Percentiles rank a stretch among this genome's conserved stretches.
Evolutionary conservation across 768 basidiomycete species (phyloP).

Genomic region (Suillus clintonianus): DNA sequence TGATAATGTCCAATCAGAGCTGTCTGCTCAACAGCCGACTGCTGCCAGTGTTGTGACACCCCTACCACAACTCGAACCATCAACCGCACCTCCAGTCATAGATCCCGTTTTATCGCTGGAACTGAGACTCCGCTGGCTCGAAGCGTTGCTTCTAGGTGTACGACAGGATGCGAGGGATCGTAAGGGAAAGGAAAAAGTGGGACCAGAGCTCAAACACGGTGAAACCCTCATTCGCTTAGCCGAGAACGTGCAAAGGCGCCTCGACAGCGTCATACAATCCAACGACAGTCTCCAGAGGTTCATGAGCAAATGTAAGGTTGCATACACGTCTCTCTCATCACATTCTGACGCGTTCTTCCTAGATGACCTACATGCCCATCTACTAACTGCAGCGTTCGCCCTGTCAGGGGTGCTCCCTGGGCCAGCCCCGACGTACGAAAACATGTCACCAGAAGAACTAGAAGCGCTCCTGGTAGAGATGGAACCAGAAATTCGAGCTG

Average conservation of each 20-base stretch:
- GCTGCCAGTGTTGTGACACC: background rate
- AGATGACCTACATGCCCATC: constrained; percentile 80
- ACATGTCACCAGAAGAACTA: constrained; percentile 67
- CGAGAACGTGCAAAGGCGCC: constrained; percentile 57
- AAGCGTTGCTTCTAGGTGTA: constrained; percentile 72
- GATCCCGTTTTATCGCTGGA: constrained; percentile 72
- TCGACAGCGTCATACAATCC: constrained; percentile 59
- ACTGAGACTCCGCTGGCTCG: constrained; percentile 76
- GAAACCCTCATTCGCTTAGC: constrained; percentile 61
- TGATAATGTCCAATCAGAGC: constrained; percentile 24
- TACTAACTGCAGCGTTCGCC: constrained; percentile 75
- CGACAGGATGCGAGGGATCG: constrained; percentile 48
- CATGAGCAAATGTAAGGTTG: constrained; percentile 66
- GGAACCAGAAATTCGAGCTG: constrained; percentile 81
- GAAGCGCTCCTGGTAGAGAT: constrained; percentile 75
- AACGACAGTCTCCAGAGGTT: constrained; percentile 77
- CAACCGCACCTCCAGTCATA: constrained; percentile 36
- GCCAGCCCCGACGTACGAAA: constrained; percentile 54
- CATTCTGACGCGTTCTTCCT: constrained; percentile 1
- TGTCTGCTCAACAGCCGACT: background rate
- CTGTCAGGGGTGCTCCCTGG: constrained; percentile 61
- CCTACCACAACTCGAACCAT: constrained; percentile 3
- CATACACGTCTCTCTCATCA: constrained; percentile 4
- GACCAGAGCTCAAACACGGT: constrained; percentile 45
- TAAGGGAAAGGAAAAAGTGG: constrained; percentile 34